These are phyloP conservation scores for Catharanthus roseus DNA, from an alignment of 257 asterid species.

Conservation along the genomic window DNA sequence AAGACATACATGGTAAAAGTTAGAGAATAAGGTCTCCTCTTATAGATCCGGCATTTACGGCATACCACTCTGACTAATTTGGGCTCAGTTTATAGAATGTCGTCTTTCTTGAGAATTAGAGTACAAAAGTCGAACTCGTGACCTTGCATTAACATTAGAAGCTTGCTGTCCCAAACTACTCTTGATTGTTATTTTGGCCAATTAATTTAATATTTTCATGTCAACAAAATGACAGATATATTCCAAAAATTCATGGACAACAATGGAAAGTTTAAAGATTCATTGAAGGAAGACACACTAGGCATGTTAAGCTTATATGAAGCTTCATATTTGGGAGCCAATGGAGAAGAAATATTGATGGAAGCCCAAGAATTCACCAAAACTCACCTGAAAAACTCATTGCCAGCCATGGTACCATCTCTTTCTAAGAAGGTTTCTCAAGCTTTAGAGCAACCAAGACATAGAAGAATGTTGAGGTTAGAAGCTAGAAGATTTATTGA, in stretches of 20 bases:
- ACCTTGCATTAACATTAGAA: too few species aligned
- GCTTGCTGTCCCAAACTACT: too few species aligned
- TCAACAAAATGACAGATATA: constrained; percentile 27
- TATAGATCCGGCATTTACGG: too few species aligned
- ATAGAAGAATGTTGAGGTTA: constrained; percentile 54
- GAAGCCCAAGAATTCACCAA: constrained; percentile 41
- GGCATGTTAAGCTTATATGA: constrained; percentile 62
- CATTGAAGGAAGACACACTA: constrained; percentile 24
- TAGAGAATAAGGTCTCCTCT: too few species aligned
- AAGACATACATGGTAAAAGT: too few species aligned
- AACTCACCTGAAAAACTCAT: constrained; percentile 23
- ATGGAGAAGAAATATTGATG: constrained; percentile 42
- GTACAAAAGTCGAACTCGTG: too few species aligned
- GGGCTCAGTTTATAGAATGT: too few species aligned
- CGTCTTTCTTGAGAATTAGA: too few species aligned
- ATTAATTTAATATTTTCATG: not conserved
- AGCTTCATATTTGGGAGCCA: constrained; percentile 49
- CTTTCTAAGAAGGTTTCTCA: constrained; percentile 23
- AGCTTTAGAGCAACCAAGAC: constrained; percentile 55
- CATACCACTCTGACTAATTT: too few species aligned
- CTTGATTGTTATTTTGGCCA: not conserved
- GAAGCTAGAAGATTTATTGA: constrained; percentile 50
- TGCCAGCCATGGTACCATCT: constrained; percentile 11
- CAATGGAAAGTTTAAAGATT: constrained; percentile 37
- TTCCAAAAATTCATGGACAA: constrained; percentile 42